Conservation (phyloP, 805 yeast species). For the Saccharomycopsis vini region DNA sequence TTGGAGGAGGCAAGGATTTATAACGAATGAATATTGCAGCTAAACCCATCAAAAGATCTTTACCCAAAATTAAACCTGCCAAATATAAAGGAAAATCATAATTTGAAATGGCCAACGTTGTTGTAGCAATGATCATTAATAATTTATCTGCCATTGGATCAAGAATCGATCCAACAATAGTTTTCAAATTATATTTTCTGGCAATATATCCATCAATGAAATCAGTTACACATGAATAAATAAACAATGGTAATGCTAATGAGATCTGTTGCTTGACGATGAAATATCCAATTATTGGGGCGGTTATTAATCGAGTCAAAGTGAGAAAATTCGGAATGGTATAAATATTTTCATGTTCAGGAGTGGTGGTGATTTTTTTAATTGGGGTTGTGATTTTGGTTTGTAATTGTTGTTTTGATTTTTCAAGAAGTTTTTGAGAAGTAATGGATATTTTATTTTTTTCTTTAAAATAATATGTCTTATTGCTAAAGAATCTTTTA, state of each 20-base stretch:
- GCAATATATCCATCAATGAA: conserved; percentile 90
- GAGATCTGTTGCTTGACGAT: conserved; percentile 55
- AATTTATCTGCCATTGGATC: conserved; percentile 96
- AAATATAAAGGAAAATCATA: conserved; percentile 61
- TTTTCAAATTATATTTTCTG: conserved; percentile 61
- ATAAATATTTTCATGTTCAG: conserved; percentile 51
- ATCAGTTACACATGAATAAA: conserved; percentile 85
- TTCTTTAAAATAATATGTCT: not conserved
- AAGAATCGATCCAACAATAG: conserved; percentile 80
- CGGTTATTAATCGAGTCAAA: conserved; percentile 62
- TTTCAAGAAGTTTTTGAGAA: not conserved
- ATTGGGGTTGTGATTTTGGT: not conserved
- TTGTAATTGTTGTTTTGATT: not conserved
- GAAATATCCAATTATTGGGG: conserved; percentile 80
- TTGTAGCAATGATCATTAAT: conserved; percentile 78
- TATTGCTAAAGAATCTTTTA: not conserved
- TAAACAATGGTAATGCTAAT: conserved; percentile 63
- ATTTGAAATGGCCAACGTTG: conserved; percentile 53
- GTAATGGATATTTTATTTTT: too few species aligned
- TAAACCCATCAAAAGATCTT: conserved; percentile 67
- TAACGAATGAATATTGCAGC: conserved; percentile 69
- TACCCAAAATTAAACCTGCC: conserved; percentile 68
- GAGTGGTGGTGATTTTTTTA: conserved; percentile 14
- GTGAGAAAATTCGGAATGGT: conserved; percentile 87
- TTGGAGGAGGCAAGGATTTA: conserved; percentile 65